Base-by-base conservation (phyloP, 768 basidiomycete species). In the Myochromella boudieri region DNA sequence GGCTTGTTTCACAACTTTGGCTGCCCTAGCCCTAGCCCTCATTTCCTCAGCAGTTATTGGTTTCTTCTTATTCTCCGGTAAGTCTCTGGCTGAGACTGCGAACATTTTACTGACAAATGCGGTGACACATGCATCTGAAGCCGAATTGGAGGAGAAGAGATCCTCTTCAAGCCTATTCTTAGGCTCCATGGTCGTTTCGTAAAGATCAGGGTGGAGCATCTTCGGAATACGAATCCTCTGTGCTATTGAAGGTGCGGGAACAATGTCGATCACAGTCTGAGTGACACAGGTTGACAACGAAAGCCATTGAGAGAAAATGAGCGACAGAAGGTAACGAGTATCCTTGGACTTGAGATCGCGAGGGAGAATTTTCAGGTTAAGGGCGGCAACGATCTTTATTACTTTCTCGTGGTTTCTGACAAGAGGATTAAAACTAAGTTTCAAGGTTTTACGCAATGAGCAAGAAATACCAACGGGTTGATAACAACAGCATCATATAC, bases 81-180 rank as follows among this genome's bases (percentile, higher is more conserved):
- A 70, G 38, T 94, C 87, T 45, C 80, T 80, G 17, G 65, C 68
- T n/a, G 82, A 68, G 0, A 97, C 86, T 1, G 94, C 93, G 60
- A 98, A 97, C 95, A 98, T 99, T 66, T 98, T 99, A 76, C 91
- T 95, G 37, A 97, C 88, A 65, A 94, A 97, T 5, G 86, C 95
- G 12, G 85, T 80, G 10, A 93, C 73, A 46, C 68, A 80, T 0
- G 86, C 84, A 5, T 75, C 72, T 1, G 77, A 53, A 1, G 59
- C 71, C 1, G 78, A 75, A 43, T 81, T 80, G 33, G 93, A 90
- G 0, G 77, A 63, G 66, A 85, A 97, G 12, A 98, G 70, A 49
- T 90, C 88, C 51, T 73, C 69, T 60, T 99, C 95, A n/a, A 95
- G 70, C 57, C 85, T 85, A 63, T 85, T 88, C 57, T 81, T 82